Evolutionary conservation across 176 grass and related monocot species (phyloP).

Genomic region (Otatea glauca): DNA sequence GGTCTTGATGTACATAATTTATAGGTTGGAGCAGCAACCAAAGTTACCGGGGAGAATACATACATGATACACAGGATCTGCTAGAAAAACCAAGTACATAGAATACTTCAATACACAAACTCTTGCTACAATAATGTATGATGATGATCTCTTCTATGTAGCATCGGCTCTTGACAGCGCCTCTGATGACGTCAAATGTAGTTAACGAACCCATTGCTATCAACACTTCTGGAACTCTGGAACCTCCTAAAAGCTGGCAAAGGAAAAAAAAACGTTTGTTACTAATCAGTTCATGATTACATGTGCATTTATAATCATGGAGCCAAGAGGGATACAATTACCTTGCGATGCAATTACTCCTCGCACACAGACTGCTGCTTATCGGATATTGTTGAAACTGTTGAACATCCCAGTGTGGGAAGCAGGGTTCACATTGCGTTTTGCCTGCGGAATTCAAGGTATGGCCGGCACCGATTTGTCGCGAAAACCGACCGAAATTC

Average conservation of each 20-base stretch:
- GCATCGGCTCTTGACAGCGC: neutral
- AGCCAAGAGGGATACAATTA: neutral
- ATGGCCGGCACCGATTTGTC: too few relatives aligned
- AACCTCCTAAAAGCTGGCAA: neutral
- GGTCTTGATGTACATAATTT: neutral
- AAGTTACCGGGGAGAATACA: neutral
- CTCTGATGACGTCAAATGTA: neutral
- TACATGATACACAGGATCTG: too few relatives aligned
- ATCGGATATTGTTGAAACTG: neutral
- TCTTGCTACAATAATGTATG: neutral
- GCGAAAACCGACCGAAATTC: too few relatives aligned
- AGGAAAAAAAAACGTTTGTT: neutral
- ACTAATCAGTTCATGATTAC: too few relatives aligned
- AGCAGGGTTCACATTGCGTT: too few relatives aligned
- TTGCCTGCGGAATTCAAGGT: too few relatives aligned
- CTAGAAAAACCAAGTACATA: neutral
- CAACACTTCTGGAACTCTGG: neutral
- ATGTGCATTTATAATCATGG: neutral
- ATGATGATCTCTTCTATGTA: neutral
- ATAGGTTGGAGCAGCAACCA: conserved; percentile 18
- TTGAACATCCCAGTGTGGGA: neutral
- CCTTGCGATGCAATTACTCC: neutral
- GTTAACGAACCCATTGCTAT: neutral
- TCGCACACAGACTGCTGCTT: neutral
- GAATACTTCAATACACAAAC: neutral